Conservation (phyloP, 768 basidiomycete genomes). For the Boletus sensibilis region DNA sequence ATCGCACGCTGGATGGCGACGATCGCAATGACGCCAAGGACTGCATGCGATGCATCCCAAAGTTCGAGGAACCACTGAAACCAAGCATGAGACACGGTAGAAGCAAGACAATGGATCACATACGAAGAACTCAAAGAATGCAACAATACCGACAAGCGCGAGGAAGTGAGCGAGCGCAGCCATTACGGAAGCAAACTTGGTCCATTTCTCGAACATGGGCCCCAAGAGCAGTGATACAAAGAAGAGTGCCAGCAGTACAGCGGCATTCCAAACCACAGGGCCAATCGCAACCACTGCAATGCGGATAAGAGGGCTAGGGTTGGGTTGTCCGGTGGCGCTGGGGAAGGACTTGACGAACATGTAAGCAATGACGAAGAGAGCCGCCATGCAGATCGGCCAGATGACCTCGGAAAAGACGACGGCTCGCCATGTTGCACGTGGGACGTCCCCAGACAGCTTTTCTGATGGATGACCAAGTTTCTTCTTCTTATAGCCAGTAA, state of each 20-base stretch:
- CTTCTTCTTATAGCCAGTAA: conserved; percentile 99
- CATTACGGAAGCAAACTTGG: conserved; percentile 88
- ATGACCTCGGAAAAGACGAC: conserved; percentile 84
- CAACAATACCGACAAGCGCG: conserved; percentile 77
- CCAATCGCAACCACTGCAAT: conserved; percentile 88
- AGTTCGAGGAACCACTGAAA: conserved; percentile 91
- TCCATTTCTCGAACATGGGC: conserved; percentile 81
- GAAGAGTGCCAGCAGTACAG: conserved; percentile 81
- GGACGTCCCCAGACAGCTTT: conserved; percentile 92
- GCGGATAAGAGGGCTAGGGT: conserved; percentile 85
- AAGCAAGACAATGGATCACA: conserved; percentile 38
- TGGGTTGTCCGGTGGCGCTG: conserved; percentile 52
- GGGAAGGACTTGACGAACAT: conserved; percentile 95
- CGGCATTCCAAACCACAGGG: conserved; percentile 94
- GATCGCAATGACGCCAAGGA: conserved; percentile 87
- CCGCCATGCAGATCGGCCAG: conserved; percentile 73
- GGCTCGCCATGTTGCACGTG: conserved; percentile 83
- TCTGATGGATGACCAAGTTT: conserved; percentile 96
- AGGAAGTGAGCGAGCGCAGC: conserved; percentile 87
- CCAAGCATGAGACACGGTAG: conserved; percentile 23
- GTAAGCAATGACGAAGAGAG: conserved; percentile 79
- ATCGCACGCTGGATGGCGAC: conserved; percentile 89
- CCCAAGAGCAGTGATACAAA: conserved; percentile 91
- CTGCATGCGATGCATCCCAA: conserved; percentile 96
- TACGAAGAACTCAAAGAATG: conserved; percentile 96